Evolutionary conservation across 345 rosid species (phyloP), one percentile per base, ranked within the genome.

Genomic region (Lagerstroemia speciosa): DNA sequence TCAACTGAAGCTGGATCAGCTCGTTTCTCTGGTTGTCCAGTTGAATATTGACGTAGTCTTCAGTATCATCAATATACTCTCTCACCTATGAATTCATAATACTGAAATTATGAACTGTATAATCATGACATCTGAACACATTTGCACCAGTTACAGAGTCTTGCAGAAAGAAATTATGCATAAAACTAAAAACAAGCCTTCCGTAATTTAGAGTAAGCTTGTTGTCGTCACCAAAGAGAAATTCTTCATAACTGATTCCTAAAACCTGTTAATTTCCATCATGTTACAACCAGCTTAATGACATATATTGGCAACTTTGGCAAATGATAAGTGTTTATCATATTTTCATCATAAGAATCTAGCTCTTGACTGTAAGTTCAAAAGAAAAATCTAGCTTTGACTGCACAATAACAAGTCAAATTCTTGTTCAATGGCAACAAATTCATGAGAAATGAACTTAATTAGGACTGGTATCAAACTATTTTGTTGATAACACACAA

Each of bases 51-150:
- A 93, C 96, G 12, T 89, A 93, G 74, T 93, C 97, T 80, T 93
- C 97, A 3, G 98, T 90, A 74, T 93, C 98, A 67, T 90, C 97
- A 46, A 93, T 91, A 68, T 93, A 91, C 73, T 93, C 98, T 1
- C 98, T 87, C 31, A 93, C 98, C 92, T 87, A 84, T 66, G 66
- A 67, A 66, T 63, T 38, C 73, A 71, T 17, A 52, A 10, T 20
- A 32, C n/a, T 3, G 30, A n/a, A 22, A 30, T 62, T 40, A 31
- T 31, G 30, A 41, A 20, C 12, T 30, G 8, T 24, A 24, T 27
- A 27, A 57, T 57, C 17, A 24, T 57, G 62, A 27, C 6, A 6
- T n/a, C 24, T 20, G 30, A 7, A 58, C 63, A 58, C 1, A 11
- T 14, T 26, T 58, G 34, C 29, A 1, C 14, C 14, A 57, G 31